Evolutionary conservation across 1,284 basidiomycete genomes (phyloP).

Genomic region (Ustilago trichophora): DNA sequence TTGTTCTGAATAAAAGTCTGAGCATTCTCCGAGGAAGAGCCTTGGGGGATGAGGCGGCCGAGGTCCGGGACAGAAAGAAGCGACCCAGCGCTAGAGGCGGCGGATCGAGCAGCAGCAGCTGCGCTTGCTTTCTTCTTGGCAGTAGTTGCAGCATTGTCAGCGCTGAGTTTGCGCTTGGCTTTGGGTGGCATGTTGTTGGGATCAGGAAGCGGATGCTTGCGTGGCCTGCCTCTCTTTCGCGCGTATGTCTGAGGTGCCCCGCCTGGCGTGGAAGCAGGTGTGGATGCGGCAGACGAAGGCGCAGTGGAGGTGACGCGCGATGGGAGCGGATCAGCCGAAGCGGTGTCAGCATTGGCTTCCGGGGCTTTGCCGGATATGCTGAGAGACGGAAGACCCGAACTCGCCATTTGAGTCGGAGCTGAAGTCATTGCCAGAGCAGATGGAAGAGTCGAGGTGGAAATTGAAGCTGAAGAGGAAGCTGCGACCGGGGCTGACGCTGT

Average conservation of each 20-base stretch:
- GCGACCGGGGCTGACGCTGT: too few species aligned
- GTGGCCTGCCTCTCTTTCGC: conserved; percentile 32
- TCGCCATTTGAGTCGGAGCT: too few species aligned
- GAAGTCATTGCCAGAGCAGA: too few species aligned
- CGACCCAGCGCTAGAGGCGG: conserved; percentile 21
- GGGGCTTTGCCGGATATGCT: too few species aligned
- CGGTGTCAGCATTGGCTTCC: too few species aligned
- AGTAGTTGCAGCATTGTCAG: conserved; percentile 12
- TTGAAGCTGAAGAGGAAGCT: too few species aligned
- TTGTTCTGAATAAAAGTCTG: conserved; percentile 42
- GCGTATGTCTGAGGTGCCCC: conserved; percentile 27
- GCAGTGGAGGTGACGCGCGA: conserved; percentile 1
- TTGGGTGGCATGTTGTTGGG: conserved; percentile 19
- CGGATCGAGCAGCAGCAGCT: conserved; percentile 24
- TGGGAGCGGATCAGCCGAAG: not conserved
- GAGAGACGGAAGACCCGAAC: too few species aligned
- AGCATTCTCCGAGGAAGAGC: conserved; percentile 27
- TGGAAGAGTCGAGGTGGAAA: too few species aligned
- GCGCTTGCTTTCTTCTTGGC: conserved; percentile 17
- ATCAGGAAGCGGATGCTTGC: conserved; percentile 42
- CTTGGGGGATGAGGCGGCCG: conserved; percentile 44
- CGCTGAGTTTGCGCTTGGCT: conserved; percentile 28
- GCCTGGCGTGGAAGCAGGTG: conserved; percentile 25
- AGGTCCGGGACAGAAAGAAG: conserved; percentile 43
- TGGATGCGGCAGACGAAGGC: conserved; percentile 26